Conservation (phyloP, 2,329 filamentous ascomycete species). For the Neonectria magnoliae region DNA sequence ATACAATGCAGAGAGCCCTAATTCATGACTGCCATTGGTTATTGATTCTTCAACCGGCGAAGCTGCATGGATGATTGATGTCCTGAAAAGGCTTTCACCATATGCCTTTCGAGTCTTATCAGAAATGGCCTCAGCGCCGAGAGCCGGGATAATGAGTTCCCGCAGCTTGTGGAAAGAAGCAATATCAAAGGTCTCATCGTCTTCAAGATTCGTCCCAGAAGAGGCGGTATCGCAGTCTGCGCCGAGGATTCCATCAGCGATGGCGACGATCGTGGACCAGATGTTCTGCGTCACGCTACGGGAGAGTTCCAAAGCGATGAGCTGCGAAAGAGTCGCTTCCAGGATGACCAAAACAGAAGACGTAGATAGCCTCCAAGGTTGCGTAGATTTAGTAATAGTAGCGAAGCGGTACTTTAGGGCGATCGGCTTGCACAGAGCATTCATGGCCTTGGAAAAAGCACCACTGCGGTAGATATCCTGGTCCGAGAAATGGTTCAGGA, state of each 20-base stretch:
- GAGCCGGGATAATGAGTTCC: conserved; percentile 75
- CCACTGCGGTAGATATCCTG: conserved; percentile 75
- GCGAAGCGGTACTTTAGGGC: conserved; percentile 82
- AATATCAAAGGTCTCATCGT: conserved; percentile 87
- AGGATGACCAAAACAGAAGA: conserved; percentile 75
- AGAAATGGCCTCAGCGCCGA: conserved; percentile 73
- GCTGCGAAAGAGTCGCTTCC: conserved; percentile 69
- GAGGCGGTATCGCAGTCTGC: conserved; percentile 66
- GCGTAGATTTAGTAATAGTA: conserved; percentile 73
- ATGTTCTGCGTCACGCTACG: conserved; percentile 62
- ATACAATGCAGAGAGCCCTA: conserved; percentile 69
- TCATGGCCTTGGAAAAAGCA: conserved; percentile 72
- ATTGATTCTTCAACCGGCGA: conserved; percentile 63
- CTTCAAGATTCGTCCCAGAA: conserved; percentile 59
- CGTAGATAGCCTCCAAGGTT: conserved; percentile 85
- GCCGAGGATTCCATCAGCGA: conserved; percentile 74
- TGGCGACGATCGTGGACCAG: conserved; percentile 75
- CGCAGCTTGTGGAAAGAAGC: conserved; percentile 75
- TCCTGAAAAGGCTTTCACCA: conserved; percentile 79
- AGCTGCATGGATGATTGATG: conserved; percentile 80
- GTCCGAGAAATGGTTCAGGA: conserved; percentile 68
- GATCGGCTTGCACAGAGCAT: conserved; percentile 76
- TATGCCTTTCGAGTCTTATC: conserved; percentile 76
- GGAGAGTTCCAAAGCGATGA: conserved; percentile 61
- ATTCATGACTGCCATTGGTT: conserved; percentile 57